Base-by-base conservation (phyloP, 148 eudicot genomes). In the Mesembryanthemum crystallinum region DNA sequence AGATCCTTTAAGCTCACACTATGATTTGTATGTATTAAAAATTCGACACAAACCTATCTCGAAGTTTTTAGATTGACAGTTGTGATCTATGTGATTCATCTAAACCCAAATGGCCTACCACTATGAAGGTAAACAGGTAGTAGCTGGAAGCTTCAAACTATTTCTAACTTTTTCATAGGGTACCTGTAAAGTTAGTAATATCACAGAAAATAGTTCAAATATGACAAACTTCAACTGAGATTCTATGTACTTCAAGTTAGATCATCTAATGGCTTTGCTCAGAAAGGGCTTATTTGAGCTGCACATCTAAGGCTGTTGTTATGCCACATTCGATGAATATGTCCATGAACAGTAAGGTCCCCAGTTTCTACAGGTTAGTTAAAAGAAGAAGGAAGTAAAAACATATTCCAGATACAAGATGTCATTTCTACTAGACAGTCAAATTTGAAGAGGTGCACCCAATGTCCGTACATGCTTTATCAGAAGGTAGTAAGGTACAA, bases 401-500 rank as follows among this genome's bases (percentile, higher is more conserved):
- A 37, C 67, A 64, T 64, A 64, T 64, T 7, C 7, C 32, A 17
- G 12, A 32, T 9, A 20, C 24, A 47, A 63, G 45, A 64, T 12
- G 27, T 29, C 47, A 47, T 7, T 49, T 10, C 70, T 12, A 74
- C 30, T 51, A 28, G 27, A 18, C 29, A 30, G 21, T 30, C 17
- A 62, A 64, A n/a, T 17, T 30, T 27, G 21, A 12, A 11, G 29
- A 65, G 28, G 25, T 11, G 28, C 9, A 45, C 54, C 7, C 2
- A 58, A 17, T 33, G 27, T 4, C 8, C 39, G 12, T 30, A 5
- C 60, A 14, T 30, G 17, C 63, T 30, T 32, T 47, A 20, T 45
- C 28, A 62, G 6, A 29, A 62, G 55, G 55, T 62, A 73, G 45
- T 2, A 29, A 62, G 55, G 55, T 62, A 73, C 37, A 62, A 73